Evolutionary conservation across 352 stramenopile species (phyloP), one percentile per base, ranked within the genome.

Genomic region (Phytopythium ostracodes): DNA sequence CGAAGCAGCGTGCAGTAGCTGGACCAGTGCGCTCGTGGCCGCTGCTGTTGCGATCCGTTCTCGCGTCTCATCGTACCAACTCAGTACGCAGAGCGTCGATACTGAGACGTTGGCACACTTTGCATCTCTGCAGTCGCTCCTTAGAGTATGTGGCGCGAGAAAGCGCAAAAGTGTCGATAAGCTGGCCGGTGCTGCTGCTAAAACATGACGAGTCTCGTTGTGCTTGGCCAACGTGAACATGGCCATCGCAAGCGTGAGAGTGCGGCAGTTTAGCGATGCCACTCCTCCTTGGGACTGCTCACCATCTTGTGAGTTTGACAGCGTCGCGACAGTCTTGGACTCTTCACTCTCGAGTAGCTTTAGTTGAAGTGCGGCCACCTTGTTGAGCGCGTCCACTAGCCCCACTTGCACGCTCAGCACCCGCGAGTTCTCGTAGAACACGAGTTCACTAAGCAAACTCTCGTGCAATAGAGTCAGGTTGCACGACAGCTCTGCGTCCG

Each of bases 61-160:
- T 2, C 77, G 70, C 2, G 80, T 85, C 11, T 66, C 55, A n/a
- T 89, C 78, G 52, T 93, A 70, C 81, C 84, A 93, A 10, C 70
- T 71, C 15, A 93, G 54, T 25, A 75, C 69, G 49, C 78, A 88
- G 15, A 91, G 52, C 8, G 79, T 76, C 0, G 80, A 73, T 10
- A 78, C 68, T 8, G 73, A 79, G 31, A 76, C 82, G 10, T 77
- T 22, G 7, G 74, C 66, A 42, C 70, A 84, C 17, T 72, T 66
- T 0, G 59, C 65, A 11, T 59, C 49, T 2, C 51, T 33, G 54
- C 76, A 86, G 20, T 75, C 54, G 5, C 29, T 33, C 46, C 63
- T 68, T n/a, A 67, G 61, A 0, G 57, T 27, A 25, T 80, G 71
- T 1, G 61, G 65, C 20, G 63, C 56, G 29, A 79, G 60, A 35